These are phyloP conservation scores for Eragrostis tef DNA, from an alignment of 202 grass and related monocot species.

Conservation along the genomic window DNA sequence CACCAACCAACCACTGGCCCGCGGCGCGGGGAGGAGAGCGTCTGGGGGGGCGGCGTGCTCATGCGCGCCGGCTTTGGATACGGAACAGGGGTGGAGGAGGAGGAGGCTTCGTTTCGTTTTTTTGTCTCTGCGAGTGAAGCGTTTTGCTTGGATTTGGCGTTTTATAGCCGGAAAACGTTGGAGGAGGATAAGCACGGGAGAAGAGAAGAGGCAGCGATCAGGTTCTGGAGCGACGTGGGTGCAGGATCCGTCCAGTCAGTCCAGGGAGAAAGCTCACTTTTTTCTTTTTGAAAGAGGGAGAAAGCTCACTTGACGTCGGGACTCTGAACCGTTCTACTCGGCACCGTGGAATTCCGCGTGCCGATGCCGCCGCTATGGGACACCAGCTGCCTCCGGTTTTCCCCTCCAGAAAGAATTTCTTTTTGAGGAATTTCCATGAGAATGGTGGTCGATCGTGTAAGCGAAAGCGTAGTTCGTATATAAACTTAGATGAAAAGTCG, in stretches of 20 bases:
- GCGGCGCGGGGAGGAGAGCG: neutral
- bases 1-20: neutral
- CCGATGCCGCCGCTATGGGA: neutral
- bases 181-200: neutral
- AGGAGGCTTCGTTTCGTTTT: neutral
- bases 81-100: neutral
- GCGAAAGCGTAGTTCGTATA: neutral
- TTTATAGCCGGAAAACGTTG: slow-evolving; percentile 14
- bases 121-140: neutral
- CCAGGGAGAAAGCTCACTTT: no score
- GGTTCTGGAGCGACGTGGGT: neutral
- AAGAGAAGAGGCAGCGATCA: neutral
- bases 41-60: neutral
- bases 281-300: no score
- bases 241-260: no score
- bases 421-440: neutral
- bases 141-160: neutral
- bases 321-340: neutral
- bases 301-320: neutral
- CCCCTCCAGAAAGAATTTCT: no score
- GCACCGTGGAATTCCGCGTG: neutral
- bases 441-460: neutral
- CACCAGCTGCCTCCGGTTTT: neutral
- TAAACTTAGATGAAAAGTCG: neutral
- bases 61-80: neutral